These are phyloP conservation scores for Elasticomyces elasticus DNA, from an alignment of 495 filamentous ascomycete species.

Conservation along the genomic window DNA sequence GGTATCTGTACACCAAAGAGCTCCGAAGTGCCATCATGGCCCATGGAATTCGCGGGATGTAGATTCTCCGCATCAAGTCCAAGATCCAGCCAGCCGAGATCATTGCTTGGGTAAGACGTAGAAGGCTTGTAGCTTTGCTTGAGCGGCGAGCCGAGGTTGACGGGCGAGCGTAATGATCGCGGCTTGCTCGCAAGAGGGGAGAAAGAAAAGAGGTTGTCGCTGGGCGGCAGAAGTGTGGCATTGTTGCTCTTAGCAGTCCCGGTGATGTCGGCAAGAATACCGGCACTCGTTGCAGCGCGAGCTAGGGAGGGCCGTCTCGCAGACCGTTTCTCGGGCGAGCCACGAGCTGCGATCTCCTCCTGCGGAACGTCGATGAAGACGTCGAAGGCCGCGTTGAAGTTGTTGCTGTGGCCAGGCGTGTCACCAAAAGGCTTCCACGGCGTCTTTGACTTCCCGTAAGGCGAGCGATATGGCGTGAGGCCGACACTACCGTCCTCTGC, in stretches of 20 bases:
- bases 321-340: slow-evolving; percentile 69
- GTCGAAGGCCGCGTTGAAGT: slow-evolving; percentile 49
- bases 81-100: slow-evolving; percentile 17
- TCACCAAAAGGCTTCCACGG: slow-evolving; percentile 17
- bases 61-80: slow-evolving; percentile 13
- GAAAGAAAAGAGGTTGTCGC: slow-evolving; percentile 13
- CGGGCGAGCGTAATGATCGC: slow-evolving; percentile 17
- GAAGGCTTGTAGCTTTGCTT: slow-evolving; percentile 18
- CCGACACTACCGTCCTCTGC: slow-evolving; percentile 24
- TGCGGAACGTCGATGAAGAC: slow-evolving; percentile 58
- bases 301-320: slow-evolving; percentile 53
- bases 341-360: slow-evolving; percentile 40
- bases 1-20: slow-evolving; percentile 51
- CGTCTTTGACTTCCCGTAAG: slow-evolving; percentile 10
- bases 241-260: slow-evolving; percentile 26
- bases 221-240: slow-evolving; percentile 8
- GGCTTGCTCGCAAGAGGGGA: slow-evolving; percentile 29
- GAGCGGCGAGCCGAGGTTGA: slow-evolving; percentile 25
- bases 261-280: slow-evolving; percentile 59
- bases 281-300: slow-evolving; percentile 44
- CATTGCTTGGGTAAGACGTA: slow-evolving; percentile 17
- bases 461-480: slow-evolving; percentile 21
- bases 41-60: slow-evolving; percentile 35
- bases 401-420: slow-evolving; percentile 32
- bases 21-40: slow-evolving; percentile 45